Percentiles rank a stretch among this genome's conserved stretches.
These are phyloP conservation scores for Globisporangium spiculum DNA, from an alignment of 352 stramenopile species.

Conservation along the genomic window DNA sequence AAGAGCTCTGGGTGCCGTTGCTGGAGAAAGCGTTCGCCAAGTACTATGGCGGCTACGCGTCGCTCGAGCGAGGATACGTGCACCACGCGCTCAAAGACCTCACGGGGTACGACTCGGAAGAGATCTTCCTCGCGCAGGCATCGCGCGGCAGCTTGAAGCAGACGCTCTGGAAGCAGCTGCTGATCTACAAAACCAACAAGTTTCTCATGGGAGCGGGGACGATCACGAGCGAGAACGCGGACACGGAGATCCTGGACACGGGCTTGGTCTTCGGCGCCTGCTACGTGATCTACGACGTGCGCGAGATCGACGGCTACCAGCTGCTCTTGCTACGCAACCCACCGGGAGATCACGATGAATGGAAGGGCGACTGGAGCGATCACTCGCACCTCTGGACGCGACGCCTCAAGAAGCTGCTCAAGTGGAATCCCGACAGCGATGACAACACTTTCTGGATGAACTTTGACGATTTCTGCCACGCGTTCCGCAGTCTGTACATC, in stretches of 20 bases:
- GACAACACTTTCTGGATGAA: conserved; percentile 96
- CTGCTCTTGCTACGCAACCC: conserved; percentile 91
- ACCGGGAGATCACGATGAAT: conserved; percentile 89
- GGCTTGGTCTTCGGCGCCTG: conserved; percentile 89
- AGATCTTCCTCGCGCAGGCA: conserved; percentile 84
- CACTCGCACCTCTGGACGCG: conserved; percentile 89
- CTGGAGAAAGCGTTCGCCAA: conserved; percentile 93
- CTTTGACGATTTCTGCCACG: conserved; percentile 92
- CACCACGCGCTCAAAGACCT: conserved; percentile 88
- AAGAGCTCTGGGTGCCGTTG: conserved; percentile 91
- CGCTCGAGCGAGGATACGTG: conserved; percentile 86
- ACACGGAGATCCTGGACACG: conserved; percentile 86
- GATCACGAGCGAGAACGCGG: conserved; percentile 78
- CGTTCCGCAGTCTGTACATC: conserved; percentile 90
- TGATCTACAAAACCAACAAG: conserved; percentile 80
- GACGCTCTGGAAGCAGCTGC: conserved; percentile 89
- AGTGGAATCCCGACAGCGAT: conserved; percentile 52
- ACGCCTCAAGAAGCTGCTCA: conserved; percentile 78
- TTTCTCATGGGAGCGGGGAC: conserved; percentile 91
- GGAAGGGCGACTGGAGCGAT: conserved; percentile 94
- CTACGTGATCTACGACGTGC: conserved; percentile 92
- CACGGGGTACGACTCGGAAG: conserved; percentile 85
- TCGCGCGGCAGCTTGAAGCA: conserved; percentile 84
- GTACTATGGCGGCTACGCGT: conserved; percentile 88
- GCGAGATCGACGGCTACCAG: conserved; percentile 77